Evolutionary conservation across 2,329 filamentous ascomycete genomes (phyloP), one percentile per base, ranked within the genome.

Genomic region (Botrytis aclada): DNA sequence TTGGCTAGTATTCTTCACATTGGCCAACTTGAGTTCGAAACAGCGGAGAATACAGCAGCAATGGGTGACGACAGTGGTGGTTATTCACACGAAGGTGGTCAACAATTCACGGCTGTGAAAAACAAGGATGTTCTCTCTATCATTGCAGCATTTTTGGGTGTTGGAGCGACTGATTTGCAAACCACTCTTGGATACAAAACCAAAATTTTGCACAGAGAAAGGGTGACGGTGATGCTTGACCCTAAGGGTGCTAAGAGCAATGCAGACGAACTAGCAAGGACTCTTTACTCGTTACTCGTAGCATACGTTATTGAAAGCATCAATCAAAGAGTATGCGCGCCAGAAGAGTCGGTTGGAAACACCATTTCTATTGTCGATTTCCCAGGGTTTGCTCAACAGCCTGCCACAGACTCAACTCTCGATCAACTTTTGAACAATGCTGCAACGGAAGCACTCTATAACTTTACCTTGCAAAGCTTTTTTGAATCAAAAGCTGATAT

Each of bases 161-260:
- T 99, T 10, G 89, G 90, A 78, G 88, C 92, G 16, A 86, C 89
- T 66, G 93, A 97, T 74, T 86, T 99, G 9, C 95, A 99, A 83
- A 90, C 88, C 56, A 97, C 94, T 43, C 86, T 99, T 73, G 94
- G 95, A 4, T 97, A 98, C 86, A 97, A 97, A 84, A 98, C 94
- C 32, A 98, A 97, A 86, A 98, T 96, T 77, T 91, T 99, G 72
- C 93, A 97, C 80, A 92, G 94, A 76, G 96, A 99, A 85, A 92
- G 96, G 71, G 96, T 99, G n/a, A 99, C 96, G 0, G 93, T 99
- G 76, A 97, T 99, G 95, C 88, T 99, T 47, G 96, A 99, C 80
- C 93, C 95, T 10, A 90, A 90, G 73, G 96, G 96, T 56, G 96
- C 96, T 63, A 91, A 94, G 69, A 91, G 90, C 56, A 98, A 98